These are phyloP conservation scores for Trichophyton equinum DNA, from an alignment of 2,329 filamentous ascomycete species.

Conservation along the genomic window DNA sequence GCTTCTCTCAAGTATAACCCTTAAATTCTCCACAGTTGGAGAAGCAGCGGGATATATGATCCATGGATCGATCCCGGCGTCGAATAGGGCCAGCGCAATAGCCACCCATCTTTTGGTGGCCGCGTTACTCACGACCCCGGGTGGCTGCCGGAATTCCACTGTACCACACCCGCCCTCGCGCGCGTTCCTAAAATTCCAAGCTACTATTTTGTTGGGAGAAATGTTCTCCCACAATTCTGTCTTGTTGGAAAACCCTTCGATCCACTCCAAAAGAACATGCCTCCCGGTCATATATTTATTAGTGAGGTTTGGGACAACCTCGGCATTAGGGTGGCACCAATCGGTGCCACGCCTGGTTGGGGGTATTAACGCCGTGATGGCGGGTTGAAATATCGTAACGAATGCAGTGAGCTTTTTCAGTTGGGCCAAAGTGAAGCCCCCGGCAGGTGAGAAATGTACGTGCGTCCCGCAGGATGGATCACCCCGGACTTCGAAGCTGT, in stretches of 20 bases:
- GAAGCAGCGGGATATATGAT: neutral
- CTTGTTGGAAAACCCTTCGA: neutral
- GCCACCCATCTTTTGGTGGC: neutral
- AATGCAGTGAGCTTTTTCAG: neutral
- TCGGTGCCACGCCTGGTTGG: neutral
- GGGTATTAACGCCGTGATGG: neutral
- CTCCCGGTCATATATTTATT: neutral
- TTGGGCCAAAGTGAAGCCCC: neutral
- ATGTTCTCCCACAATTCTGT: neutral
- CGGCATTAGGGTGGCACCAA: neutral
- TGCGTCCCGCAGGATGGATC: neutral
- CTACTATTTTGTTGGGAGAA: neutral
- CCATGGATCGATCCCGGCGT: neutral
- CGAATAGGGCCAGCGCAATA: neutral
- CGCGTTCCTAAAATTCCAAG: neutral
- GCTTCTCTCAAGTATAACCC: no score
- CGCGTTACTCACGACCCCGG: neutral
- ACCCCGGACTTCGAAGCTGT: neutral
- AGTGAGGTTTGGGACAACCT: neutral
- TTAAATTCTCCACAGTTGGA: neutral
- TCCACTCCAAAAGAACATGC: neutral
- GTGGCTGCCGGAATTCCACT: neutral
- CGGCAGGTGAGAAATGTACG: neutral
- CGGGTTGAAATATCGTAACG: neutral
- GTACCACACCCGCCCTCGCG: neutral